phyloP scores from a whole-genome alignment of 2,329 filamentous ascomycete genomes.

The Fusarium torulosum region DNA sequence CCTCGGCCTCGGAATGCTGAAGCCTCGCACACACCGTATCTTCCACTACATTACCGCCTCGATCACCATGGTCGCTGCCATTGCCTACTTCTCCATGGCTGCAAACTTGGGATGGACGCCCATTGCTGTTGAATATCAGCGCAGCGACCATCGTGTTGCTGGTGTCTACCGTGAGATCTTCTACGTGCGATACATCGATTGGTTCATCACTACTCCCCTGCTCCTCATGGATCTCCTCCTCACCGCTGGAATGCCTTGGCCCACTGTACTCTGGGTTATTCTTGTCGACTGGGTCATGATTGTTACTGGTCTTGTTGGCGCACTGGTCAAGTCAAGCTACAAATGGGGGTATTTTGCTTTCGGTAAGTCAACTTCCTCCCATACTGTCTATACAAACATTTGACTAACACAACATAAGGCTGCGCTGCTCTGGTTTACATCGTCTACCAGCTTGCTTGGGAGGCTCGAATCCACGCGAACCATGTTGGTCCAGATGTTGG shows the following conservation, averaged over 20 bases:
- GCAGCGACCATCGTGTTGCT: constrained; percentile 55
- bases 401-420: constrained; percentile 30
- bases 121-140: constrained; percentile 66
- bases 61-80: constrained; percentile 62
- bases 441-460: constrained; percentile 57
- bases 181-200: constrained; percentile 66
- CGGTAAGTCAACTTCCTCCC: constrained; percentile 33
- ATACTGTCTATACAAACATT: accelerated
- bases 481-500: constrained; percentile 66
- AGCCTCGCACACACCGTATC: constrained; percentile 65
- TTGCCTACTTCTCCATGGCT: constrained; percentile 66
- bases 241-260: constrained; percentile 67
- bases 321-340: constrained; percentile 62
- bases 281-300: constrained; percentile 62
- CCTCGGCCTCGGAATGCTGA: constrained; percentile 64
- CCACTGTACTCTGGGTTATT: constrained; percentile 64
- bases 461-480: constrained; percentile 63
- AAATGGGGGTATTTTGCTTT: constrained; percentile 70
- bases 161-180: constrained; percentile 69
- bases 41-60: constrained; percentile 68
- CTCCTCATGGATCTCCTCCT: constrained; percentile 73
- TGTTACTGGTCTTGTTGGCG: constrained; percentile 59
- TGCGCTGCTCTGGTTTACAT: constrained; percentile 61
- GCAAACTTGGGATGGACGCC: constrained; percentile 62
- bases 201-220: constrained; percentile 70